Evolutionary conservation across 108 stramenopile species (phyloP).

Genomic region (Skeletonema grethae): DNA sequence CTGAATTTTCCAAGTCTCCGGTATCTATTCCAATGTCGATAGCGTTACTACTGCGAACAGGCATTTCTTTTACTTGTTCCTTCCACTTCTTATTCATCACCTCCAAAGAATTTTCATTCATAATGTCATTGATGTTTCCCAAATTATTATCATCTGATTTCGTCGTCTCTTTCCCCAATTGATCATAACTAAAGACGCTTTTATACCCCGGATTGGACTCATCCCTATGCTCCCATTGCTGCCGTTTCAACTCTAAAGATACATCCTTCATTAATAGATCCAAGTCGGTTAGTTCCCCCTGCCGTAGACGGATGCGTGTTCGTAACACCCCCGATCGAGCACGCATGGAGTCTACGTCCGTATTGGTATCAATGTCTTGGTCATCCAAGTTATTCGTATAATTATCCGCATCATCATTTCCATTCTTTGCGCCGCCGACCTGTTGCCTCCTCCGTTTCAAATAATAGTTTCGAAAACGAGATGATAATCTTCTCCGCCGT

Average conservation of each 20-base stretch:
- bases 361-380: conserved; percentile 3
- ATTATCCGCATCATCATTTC: neutral
- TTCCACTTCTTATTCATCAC: conserved; percentile 39
- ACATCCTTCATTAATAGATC: conserved; percentile 11
- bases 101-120: conserved; percentile 26
- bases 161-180: conserved; percentile 4
- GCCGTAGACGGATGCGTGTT: conserved; percentile 33
- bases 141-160: conserved; percentile 3
- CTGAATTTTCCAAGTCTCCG: conserved; percentile 13
- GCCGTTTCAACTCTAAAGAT: conserved; percentile 18
- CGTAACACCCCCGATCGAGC: conserved; percentile 62
- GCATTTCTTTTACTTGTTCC: neutral
- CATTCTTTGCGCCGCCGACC: neutral
- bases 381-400: neutral
- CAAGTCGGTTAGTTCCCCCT: conserved; percentile 18
- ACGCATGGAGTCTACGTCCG: conserved; percentile 43
- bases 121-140: conserved; percentile 2
- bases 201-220: conserved; percentile 22
- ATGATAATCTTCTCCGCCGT: conserved; percentile 21
- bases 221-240: conserved; percentile 25
- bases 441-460: neutral
- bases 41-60: neutral
- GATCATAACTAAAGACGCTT: conserved; percentile 22
- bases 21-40: neutral
- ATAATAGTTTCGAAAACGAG: conserved; percentile 14